These are phyloP conservation scores for Strobilomyces echinocephalus DNA, from an alignment of 768 basidiomycete species.

Conservation along the genomic window DNA sequence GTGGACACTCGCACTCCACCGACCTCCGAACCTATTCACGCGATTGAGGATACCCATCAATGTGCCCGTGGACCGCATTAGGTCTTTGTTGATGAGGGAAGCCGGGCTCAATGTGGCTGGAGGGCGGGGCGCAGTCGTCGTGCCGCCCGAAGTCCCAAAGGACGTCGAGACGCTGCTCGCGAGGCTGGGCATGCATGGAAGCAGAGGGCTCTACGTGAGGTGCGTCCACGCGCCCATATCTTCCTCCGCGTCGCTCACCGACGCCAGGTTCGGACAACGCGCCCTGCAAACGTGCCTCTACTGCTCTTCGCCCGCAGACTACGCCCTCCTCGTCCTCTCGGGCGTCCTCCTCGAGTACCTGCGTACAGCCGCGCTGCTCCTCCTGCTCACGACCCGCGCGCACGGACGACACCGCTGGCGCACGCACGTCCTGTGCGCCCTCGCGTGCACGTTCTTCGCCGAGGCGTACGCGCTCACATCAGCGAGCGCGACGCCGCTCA, in stretches of 20 bases:
- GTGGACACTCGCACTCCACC: conserved; percentile 17
- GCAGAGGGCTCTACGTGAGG: conserved; percentile 57
- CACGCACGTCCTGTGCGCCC: conserved; percentile 42
- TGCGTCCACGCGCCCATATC: conserved; percentile 25
- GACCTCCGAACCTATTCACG: conserved; percentile 61
- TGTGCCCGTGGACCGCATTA: conserved; percentile 49
- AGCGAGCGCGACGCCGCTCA: conserved; percentile 43
- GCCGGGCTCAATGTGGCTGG: conserved; percentile 34
- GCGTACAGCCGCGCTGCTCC: conserved; percentile 47
- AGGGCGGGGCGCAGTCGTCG: conserved; percentile 8
- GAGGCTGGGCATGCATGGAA: conserved; percentile 52
- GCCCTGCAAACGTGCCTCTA: conserved; percentile 61
- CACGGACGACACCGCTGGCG: conserved; percentile 42
- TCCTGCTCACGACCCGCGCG: conserved; percentile 39
- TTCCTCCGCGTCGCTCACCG: neutral
- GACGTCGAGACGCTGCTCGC: conserved; percentile 51
- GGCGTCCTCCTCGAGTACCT: conserved; percentile 55
- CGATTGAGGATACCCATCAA: conserved; percentile 52
- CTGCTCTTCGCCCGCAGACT: conserved; percentile 59
- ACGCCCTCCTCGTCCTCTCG: conserved; percentile 53
- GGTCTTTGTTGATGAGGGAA: conserved; percentile 38
- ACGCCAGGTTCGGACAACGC: conserved; percentile 60
- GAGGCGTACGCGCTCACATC: conserved; percentile 55
- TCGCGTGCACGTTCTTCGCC: conserved; percentile 45
- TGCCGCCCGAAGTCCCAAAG: conserved; percentile 35